These are phyloP conservation scores for Diplodia scrobiculata DNA, from an alignment of 2,329 filamentous ascomycete species.

Conservation along the genomic window DNA sequence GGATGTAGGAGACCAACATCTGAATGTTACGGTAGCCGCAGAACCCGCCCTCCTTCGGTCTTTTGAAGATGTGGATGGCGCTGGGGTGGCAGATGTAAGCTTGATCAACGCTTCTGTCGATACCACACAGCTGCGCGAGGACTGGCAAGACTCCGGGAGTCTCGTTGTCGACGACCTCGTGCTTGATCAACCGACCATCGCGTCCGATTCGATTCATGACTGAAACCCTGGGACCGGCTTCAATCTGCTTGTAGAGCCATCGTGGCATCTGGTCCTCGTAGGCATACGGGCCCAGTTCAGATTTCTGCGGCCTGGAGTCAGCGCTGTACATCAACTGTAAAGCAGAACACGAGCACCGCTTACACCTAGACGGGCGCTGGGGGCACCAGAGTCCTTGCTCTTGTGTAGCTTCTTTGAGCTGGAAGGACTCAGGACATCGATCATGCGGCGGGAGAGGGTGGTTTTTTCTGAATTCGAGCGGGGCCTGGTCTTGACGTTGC, in stretches of 20 bases:
- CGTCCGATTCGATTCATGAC: constrained; percentile 47
- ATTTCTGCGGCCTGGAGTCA: constrained; percentile 37
- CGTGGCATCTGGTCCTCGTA: constrained; percentile 52
- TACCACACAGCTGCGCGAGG: constrained; percentile 55
- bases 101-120: constrained; percentile 64
- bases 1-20: constrained; percentile 80
- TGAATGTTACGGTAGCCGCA: constrained; percentile 96
- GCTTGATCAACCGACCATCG: constrained; percentile 47
- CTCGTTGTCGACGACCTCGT: constrained; percentile 50
- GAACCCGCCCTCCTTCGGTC: constrained; percentile 80
- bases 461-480: constrained; percentile 39
- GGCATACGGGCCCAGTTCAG: constrained; percentile 52
- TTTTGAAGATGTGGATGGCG: constrained; percentile 78
- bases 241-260: constrained; percentile 47
- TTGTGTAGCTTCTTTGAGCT: constrained; percentile 36
- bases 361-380: constrained; percentile 42
- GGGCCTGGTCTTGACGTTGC: constrained; percentile 29
- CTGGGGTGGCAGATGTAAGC: constrained; percentile 78
- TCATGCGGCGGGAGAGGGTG: constrained; percentile 42
- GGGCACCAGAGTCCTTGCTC: constrained; percentile 9
- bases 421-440: constrained; percentile 42
- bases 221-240: constrained; percentile 46
- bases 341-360: constrained; percentile 29
- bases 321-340: not conserved
- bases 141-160: constrained; percentile 50